Percentiles rank a stretch among this genome's conserved stretches.
Evolutionary conservation across 768 basidiomycete species (phyloP).

Genomic region (Leucosporidium creatinivorum): DNA sequence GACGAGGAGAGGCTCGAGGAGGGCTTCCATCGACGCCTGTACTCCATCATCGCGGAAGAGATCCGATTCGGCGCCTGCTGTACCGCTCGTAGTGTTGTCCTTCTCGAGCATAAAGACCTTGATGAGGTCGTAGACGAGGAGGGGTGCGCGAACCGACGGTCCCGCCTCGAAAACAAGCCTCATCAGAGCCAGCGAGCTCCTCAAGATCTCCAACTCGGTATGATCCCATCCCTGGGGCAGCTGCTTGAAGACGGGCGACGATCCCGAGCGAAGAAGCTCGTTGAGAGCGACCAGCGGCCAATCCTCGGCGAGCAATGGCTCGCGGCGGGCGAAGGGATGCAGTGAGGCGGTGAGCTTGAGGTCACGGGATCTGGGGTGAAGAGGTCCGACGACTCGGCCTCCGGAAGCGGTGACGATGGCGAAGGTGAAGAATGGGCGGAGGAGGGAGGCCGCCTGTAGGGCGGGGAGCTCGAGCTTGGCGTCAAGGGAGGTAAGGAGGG

Average conservation of each 20-base stretch:
- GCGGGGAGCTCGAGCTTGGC: slow-evolving; percentile 7
- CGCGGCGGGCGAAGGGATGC: slow-evolving; percentile 41
- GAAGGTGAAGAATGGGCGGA: slow-evolving; percentile 23
- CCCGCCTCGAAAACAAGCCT: not conserved
- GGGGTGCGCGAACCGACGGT: not conserved
- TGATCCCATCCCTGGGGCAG: slow-evolving; percentile 68
- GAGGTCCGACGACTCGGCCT: slow-evolving; percentile 17
- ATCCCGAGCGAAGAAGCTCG: slow-evolving; percentile 71
- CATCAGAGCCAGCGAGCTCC: slow-evolving; percentile 58
- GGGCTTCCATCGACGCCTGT: slow-evolving; percentile 51
- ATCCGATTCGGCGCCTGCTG: slow-evolving; percentile 46
- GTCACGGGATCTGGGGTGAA: slow-evolving; percentile 46
- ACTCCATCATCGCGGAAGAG: slow-evolving; percentile 74
- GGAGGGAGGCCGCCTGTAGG: not conserved
- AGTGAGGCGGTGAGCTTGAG: slow-evolving; percentile 50
- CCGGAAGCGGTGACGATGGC: slow-evolving; percentile 16
- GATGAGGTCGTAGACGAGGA: slow-evolving; percentile 70
- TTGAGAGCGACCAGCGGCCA: slow-evolving; percentile 67
- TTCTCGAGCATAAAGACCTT: slow-evolving; percentile 95
- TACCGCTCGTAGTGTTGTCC: slow-evolving; percentile 51
- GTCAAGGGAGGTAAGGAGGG: not conserved
- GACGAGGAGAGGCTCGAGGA: slow-evolving; percentile 54
- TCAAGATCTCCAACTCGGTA: slow-evolving; percentile 68
- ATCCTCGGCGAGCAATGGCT: slow-evolving; percentile 51
- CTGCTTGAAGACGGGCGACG: slow-evolving; percentile 59